Percentiles rank a stretch among this genome's conserved stretches.
Evolutionary conservation across 306 rosid genomes (phyloP).

Genomic region (Acacia melanoxylon): DNA sequence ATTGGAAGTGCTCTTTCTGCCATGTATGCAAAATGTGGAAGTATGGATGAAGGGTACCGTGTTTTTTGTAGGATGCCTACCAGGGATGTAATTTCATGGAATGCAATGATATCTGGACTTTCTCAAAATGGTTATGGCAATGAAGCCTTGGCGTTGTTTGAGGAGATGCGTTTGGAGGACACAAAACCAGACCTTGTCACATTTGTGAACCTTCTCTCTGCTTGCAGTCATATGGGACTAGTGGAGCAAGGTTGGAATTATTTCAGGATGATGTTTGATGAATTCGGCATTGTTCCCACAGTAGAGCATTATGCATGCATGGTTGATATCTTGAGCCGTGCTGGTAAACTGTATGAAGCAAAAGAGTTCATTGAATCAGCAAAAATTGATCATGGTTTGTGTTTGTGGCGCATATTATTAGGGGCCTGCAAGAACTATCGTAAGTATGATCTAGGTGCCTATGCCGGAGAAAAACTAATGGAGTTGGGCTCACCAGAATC

Average conservation of each 20-base stretch:
- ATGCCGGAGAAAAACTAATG: conserved; percentile 81
- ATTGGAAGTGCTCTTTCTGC: conserved; percentile 88
- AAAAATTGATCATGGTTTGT: conserved; percentile 65
- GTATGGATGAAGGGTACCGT: conserved; percentile 58
- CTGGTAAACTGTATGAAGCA: conserved; percentile 77
- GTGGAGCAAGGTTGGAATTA: conserved; percentile 69
- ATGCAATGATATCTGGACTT: conserved; percentile 93
- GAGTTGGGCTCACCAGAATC: conserved; percentile 82
- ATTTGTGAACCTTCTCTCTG: conserved; percentile 73
- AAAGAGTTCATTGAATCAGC: conserved; percentile 80
- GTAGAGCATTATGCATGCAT: conserved; percentile 89
- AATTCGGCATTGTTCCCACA: conserved; percentile 55
- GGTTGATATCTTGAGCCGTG: conserved; percentile 87
- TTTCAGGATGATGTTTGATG: conserved; percentile 68
- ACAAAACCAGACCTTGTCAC: conserved; percentile 66
- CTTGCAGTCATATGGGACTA: conserved; percentile 88
- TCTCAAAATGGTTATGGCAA: conserved; percentile 74
- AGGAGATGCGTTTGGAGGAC: conserved; percentile 67
- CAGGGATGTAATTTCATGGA: conserved; percentile 77
- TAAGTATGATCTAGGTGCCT: conserved; percentile 68
- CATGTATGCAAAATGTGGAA: conserved; percentile 89
- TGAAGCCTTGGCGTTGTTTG: conserved; percentile 71
- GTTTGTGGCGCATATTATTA: conserved; percentile 81
- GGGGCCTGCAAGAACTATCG: conserved; percentile 77
- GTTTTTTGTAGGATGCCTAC: conserved; percentile 68